phyloP scores from a whole-genome alignment of 495 filamentous ascomycete genomes.

The Penicillium simplicissimum region DNA sequence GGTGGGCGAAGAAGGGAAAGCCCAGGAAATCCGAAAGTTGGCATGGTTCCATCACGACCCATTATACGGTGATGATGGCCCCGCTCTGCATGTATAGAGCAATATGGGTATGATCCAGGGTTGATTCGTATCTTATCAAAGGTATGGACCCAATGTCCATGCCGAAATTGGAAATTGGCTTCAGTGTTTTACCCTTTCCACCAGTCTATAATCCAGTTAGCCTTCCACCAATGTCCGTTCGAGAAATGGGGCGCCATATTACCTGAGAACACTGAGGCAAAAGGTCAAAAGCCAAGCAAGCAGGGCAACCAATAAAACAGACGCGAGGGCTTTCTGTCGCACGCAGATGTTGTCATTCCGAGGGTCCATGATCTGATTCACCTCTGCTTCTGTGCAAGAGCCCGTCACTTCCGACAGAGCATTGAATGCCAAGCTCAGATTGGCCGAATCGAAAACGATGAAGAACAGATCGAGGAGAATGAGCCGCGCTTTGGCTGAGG shows the following conservation, averaged over 20 bases:
- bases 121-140: background rate
- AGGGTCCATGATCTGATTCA: slow-evolving; percentile 39
- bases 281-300: slow-evolving; percentile 91
- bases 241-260: slow-evolving; percentile 12
- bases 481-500: slow-evolving; percentile 80
- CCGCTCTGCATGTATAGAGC: slow-evolving; percentile 42
- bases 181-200: slow-evolving; percentile 63
- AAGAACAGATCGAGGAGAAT: slow-evolving; percentile 92
- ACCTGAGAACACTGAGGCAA: slow-evolving; percentile 83
- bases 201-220: slow-evolving; percentile 49
- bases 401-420: slow-evolving; percentile 72
- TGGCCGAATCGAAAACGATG: slow-evolving; percentile 93
- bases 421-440: slow-evolving; percentile 85
- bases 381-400: slow-evolving; percentile 51
- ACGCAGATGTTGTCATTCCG: slow-evolving; percentile 58
- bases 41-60: slow-evolving; percentile 62
- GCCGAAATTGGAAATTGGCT: background rate
- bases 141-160: background rate
- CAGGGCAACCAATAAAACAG: slow-evolving; percentile 78
- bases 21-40: slow-evolving; percentile 45
- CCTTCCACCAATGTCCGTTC: slow-evolving; percentile 9
- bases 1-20: slow-evolving; percentile 51
- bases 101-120: background rate
- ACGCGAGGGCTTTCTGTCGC: slow-evolving; percentile 75
- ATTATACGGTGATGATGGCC: slow-evolving; percentile 58